Evolutionary conservation across 2,329 filamentous ascomycete species (phyloP), one percentile per base, ranked within the genome.

Genomic region (Diplodia corticola): DNA sequence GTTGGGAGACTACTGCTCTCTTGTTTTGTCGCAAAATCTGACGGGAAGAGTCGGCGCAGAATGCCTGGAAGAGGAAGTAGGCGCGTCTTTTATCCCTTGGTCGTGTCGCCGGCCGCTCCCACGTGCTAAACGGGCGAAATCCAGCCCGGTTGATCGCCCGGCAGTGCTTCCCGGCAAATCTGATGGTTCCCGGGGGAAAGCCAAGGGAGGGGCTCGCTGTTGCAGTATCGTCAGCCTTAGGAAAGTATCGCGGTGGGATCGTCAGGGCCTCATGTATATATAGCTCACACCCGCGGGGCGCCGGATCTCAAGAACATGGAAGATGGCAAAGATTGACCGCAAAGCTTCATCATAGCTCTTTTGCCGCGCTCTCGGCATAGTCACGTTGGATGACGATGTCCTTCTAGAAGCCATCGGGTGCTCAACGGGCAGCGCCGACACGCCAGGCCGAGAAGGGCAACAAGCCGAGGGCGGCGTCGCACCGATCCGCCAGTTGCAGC

Each of bases 391-490:
- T 35, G 33, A 35, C n/a, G n/a, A n/a, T n/a, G n/a, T n/a, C n/a
- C 57, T 61, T 61, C 57, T 49, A 61, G 57, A 61, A 61, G 57
- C 57, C 57, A 24, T 10, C 55, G n/a, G 37, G 37, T 37, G 37
- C 33, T 48, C 24, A 5, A 49, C 57, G 57, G 57, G 57, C 57
- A 61, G 44, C 57, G 44, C 57, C 57, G 57, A 61, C 40, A n/a
- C n/a, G 13, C 57, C 57, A 61, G n/a, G 44, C 40, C 44, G 44
- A 61, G 57, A 49, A 5, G 17, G 57, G 57, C 40, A 49, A 61
- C 57, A 20, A 15, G 40, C 26, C 57, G 26, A 28, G 44, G 28
- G 57, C 44, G 40, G 40, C 40, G 57, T 61, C 44, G 44, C 57
- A 61, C 57, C 44, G 57, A 61, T 61, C 44, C 48, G 30, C 57